These are phyloP conservation scores for Acer yangbiense DNA, from an alignment of 345 rosid species.

Conservation along the genomic window DNA sequence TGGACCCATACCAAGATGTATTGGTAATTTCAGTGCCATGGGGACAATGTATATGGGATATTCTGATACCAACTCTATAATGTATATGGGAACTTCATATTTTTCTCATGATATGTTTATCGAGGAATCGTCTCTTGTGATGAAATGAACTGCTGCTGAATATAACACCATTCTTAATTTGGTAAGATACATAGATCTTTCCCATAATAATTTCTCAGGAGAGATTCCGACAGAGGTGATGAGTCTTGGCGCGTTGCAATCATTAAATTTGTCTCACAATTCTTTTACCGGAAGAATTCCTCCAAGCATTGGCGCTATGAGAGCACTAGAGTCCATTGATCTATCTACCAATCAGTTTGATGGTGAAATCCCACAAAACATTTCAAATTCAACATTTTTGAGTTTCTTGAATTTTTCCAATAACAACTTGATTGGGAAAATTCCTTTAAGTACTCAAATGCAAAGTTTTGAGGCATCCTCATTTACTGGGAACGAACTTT, in stretches of 20 bases:
- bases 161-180: neutral
- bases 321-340: conserved; percentile 15
- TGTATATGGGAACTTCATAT: neutral
- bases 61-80: too few relatives aligned
- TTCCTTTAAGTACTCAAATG: conserved; percentile 21
- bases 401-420: conserved; percentile 8
- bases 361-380: conserved; percentile 25
- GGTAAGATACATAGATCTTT: neutral
- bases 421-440: conserved; percentile 14
- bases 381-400: conserved; percentile 14
- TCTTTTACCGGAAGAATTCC: conserved; percentile 5
- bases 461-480: neutral
- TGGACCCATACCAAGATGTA: neutral
- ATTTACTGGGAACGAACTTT: neutral
- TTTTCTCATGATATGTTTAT: accelerated
- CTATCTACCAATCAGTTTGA: conserved; percentile 12
- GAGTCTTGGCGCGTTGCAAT: neutral
- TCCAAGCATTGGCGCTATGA: conserved; percentile 14
- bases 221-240: neutral
- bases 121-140: neutral
- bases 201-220: neutral
- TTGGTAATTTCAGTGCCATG: conserved; percentile 4
- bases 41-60: neutral
- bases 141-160: neutral
- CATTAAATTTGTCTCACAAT: conserved; percentile 27